A percentile compares a stretch with the other conserved stretches of the same genome.
These are phyloP conservation scores for Pseudogymnoascus sp. DNA, from an alignment of 2,329 filamentous ascomycete genomes.

Conservation along the genomic window DNA sequence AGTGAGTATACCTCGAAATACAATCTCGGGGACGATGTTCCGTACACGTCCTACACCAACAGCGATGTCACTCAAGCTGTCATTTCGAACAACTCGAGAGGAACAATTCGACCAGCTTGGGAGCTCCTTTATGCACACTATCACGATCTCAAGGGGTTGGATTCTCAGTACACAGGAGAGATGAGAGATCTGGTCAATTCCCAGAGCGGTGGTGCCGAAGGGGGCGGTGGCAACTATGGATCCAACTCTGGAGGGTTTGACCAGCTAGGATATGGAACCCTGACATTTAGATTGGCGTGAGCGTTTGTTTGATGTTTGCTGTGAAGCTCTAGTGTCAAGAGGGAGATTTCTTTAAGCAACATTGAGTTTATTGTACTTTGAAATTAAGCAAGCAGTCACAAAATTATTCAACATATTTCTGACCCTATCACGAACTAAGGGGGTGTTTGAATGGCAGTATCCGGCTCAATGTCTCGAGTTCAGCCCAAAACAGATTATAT, in stretches of 20 bases:
- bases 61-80: slow-evolving; percentile 31
- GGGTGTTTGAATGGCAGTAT: neutral
- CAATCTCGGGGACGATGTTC: slow-evolving; percentile 36
- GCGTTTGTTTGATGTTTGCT: neutral
- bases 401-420: no score
- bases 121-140: slow-evolving; percentile 38
- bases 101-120: slow-evolving; percentile 31
- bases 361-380: neutral
- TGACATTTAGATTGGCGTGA: slow-evolving; percentile 20
- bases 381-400: no score
- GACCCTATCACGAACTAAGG: neutral
- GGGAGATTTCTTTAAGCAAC: neutral
- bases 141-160: slow-evolving; percentile 30
- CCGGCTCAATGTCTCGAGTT: neutral
- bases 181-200: slow-evolving; percentile 33
- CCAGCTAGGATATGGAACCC: slow-evolving; percentile 31
- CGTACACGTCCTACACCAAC: slow-evolving; percentile 35
- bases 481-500: neutral
- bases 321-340: neutral
- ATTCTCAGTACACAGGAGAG: slow-evolving; percentile 31
- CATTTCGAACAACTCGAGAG: slow-evolving; percentile 29
- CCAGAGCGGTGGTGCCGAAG: slow-evolving; percentile 33
- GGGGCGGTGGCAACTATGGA: slow-evolving; percentile 39
- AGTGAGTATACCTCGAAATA: slow-evolving; percentile 35
- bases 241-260: slow-evolving; percentile 36